A percentile compares a stretch with the other conserved stretches of the same genome.
These are phyloP conservation scores for Glonium stellatum DNA, from an alignment of 495 filamentous ascomycete genomes.

Conservation along the genomic window DNA sequence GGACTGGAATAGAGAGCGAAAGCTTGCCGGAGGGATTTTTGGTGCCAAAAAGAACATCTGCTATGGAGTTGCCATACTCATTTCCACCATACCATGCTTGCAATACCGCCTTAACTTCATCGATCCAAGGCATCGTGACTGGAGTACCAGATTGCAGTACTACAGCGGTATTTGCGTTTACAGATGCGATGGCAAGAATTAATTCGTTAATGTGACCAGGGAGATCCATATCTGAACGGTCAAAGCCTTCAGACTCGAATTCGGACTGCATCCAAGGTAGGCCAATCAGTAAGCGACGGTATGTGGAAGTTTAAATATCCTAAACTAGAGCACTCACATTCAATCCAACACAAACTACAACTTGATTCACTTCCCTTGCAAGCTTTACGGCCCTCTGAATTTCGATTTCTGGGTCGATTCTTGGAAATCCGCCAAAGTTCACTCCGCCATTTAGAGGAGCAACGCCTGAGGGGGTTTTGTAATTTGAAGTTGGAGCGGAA, in stretches of 20 bases:
- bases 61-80: slow-evolving; percentile 46
- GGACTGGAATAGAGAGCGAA: slow-evolving; percentile 56
- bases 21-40: slow-evolving; percentile 62
- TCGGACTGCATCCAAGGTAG: slow-evolving; percentile 39
- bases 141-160: slow-evolving; percentile 78
- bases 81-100: slow-evolving; percentile 51
- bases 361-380: slow-evolving; percentile 59
- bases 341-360: slow-evolving; percentile 70
- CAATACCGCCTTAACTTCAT: slow-evolving; percentile 51
- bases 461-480: background rate
- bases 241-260: slow-evolving; percentile 81
- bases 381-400: slow-evolving; percentile 55
- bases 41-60: slow-evolving; percentile 59
- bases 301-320: background rate
- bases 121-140: slow-evolving; percentile 73
- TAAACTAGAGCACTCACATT: slow-evolving; percentile 38
- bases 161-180: slow-evolving; percentile 65
- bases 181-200: slow-evolving; percentile 58
- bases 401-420: slow-evolving; percentile 56
- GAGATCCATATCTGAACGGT: slow-evolving; percentile 66
- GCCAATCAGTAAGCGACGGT: background rate
- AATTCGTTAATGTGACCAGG: slow-evolving; percentile 66
- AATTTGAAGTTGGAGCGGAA: background rate
- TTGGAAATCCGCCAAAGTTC: slow-evolving; percentile 64
- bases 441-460: slow-evolving; percentile 41